Base-by-base conservation (phyloP, 1,284 basidiomycete genomes). In the Melanopsichium pennsylvanicum region DNA sequence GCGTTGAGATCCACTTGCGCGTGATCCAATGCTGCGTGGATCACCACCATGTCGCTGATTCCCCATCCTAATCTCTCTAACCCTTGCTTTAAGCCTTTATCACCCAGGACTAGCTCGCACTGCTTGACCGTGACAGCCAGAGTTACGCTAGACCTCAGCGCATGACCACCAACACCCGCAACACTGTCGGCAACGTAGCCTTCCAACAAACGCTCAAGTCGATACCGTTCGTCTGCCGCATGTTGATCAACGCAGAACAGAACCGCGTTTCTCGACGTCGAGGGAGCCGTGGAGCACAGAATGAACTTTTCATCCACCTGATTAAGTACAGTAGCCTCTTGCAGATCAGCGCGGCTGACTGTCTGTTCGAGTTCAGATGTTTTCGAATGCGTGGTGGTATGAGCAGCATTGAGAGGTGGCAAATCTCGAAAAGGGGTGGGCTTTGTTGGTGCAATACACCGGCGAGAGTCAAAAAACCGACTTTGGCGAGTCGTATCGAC, bases 221-320 rank as follows among this genome's bases (percentile, higher is more conserved):
- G 87, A 25, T 94, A 84, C 9, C 94, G 87, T 82, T 97, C 67
- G 78, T 96, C 92, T 8, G 93, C 94, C 5, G 94, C 94, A 78
- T 97, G 94, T 81, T 97, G 94, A 82, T 97, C 94, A 37, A 97
- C 85, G 52, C 96, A 84, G 22, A 93, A 85, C 26, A 97, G 67
- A 1, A 74, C 64, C 16, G 80, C 55, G 67, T 76, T 35, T 56
- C 72, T 9, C 35, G 38, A 29, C 13, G 21, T 12, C 3, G n/a
- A 1, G 7, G 39, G 41, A 10, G 48, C 19, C 4, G 54, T 37
- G 21, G 88, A 75, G 81, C 91, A 92, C 19, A 88, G 88, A 62
- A 96, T 86, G 79, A 93, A 97, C 82, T 97, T 97, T 58, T 84
- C 82, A 80, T 97, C 94, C 15, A 96, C 87, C 78, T 97, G 94